phyloP scores from a whole-genome alignment of 78 protist genomes.

The Guillardia theta region DNA sequence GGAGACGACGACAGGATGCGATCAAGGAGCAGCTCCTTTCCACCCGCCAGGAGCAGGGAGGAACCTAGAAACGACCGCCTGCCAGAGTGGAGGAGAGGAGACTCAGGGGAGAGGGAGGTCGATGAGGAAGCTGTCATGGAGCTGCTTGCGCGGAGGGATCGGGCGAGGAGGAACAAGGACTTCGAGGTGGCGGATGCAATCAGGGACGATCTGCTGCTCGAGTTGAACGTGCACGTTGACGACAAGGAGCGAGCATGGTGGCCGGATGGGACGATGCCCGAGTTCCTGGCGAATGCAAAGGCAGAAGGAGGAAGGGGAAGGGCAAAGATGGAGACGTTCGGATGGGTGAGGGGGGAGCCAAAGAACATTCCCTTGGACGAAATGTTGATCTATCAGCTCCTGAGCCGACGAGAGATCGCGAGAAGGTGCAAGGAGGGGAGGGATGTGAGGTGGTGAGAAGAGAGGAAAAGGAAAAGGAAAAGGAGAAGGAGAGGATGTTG shows the following conservation, averaged over 20 bases:
- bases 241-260: not conserved
- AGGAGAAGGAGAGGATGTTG: no score
- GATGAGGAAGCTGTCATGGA: not conserved
- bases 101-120: not conserved
- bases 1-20: not conserved
- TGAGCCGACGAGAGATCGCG: no score
- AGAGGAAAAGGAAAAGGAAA: no score
- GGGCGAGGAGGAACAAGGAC: not conserved
- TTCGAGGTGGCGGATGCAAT: not conserved
- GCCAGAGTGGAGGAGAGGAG: not conserved
- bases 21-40: no score
- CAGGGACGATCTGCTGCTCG: not conserved
- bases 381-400: not conserved
- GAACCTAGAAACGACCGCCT: not conserved
- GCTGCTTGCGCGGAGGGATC: not conserved
- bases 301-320: no score
- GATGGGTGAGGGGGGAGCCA: no score
- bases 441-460: no score
- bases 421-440: no score
- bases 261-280: not conserved
- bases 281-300: no score
- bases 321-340: no score
- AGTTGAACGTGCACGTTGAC: not conserved
- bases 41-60: not conserved
- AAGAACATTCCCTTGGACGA: not conserved